Base-by-base conservation (phyloP, 73 alveolate species). In the Paramecium tetraurelia region DNA sequence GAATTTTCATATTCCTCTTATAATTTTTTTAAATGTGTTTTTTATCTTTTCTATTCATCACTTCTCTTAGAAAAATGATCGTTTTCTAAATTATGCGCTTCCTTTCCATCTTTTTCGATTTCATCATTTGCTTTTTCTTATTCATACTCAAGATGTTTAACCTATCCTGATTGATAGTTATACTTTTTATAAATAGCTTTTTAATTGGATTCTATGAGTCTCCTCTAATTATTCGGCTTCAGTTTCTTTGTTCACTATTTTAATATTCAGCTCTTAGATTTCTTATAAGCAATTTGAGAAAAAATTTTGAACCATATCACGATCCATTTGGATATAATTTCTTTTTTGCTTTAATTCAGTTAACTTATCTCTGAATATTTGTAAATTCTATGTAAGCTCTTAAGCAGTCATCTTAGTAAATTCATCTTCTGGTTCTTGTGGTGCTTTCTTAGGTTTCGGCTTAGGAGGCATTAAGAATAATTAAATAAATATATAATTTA, bases 91-190 rank as follows among this genome's bases (percentile, higher is more conserved):
- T 92, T 97, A 96, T 94, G 92, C 29, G 87, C 95, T 31, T 89
- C 93, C 88, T 88, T 94, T 84, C 96, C 97, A 59, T 96, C 97
- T 59, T 86, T 95, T 86, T 96, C 95, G 92, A 95, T 97, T 68
- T 96, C 96, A 84, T 96, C 93, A 70, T 94, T 86, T 85, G 94
- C 89, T 83, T 94, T 93, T 86, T 93, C 95, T 84, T 97, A 98
- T 70, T 97, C 99, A 85, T 97, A 97, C 94, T 97, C 99, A 76
- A 97, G 88, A 94, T 97, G 99, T 93, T 97, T 93, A 77, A 96
- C 98, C 94, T 89, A 87, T 72, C 44, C 77, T 43, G 6, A 71
- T 31, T 29, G 58, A 41, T 31, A 63, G 83, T 43, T 41, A 70
- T 89, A 89, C 94, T 95, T 96, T 97, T 92, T 97, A 95, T 94